Evolutionary conservation across 192 early-diverging fungal genomes (phyloP), one percentile per base, ranked within the genome.

Genomic region (Gryganskiella cystojenkinii): DNA sequence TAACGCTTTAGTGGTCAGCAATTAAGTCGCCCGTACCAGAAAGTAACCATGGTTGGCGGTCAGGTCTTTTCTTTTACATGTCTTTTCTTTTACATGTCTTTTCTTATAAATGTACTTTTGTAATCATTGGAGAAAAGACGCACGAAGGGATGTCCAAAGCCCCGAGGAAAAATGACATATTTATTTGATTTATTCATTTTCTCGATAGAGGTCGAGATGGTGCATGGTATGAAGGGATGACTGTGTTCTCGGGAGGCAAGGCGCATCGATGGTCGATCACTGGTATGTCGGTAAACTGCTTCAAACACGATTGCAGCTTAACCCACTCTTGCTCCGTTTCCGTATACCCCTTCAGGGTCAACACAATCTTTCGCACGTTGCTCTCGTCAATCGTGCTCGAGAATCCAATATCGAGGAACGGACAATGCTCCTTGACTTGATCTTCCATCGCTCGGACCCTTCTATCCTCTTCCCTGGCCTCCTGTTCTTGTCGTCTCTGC

Each of bases 171-270:
- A n/a, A n/a, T n/a, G n/a, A n/a, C n/a, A n/a, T n/a, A n/a, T n/a
- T n/a, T n/a, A n/a, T n/a, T n/a, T n/a, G n/a, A n/a, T n/a, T n/a
- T n/a, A n/a, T n/a, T n/a, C n/a, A n/a, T n/a, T n/a, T n/a, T n/a
- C n/a, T 40, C 37, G 37, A 40, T 40, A 40, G 37, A 40, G 37
- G 7, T 40, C 37, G 5, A 5, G 37, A 5, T 5, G 73, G 73
- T 0, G 73, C 65, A 43, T 78, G 65, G 49, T 78, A 78, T 0
- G 73, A 78, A 7, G 73, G 73, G 17, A 78, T 78, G 24, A 78
- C 25, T 1, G 73, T 78, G n/a, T 78, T 65, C 30, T 64, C 61
- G 51, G 73, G 73, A 13, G 73, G 73, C n/a, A 78, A 49, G 3
- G 73, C 73, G 5, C 55, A 44, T 40, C 37, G 37, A 40, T 40